Evolutionary conservation across 106 monocot genomes (phyloP), one percentile per base, ranked within the genome.

Genomic region (Apostasia ramifera): DNA sequence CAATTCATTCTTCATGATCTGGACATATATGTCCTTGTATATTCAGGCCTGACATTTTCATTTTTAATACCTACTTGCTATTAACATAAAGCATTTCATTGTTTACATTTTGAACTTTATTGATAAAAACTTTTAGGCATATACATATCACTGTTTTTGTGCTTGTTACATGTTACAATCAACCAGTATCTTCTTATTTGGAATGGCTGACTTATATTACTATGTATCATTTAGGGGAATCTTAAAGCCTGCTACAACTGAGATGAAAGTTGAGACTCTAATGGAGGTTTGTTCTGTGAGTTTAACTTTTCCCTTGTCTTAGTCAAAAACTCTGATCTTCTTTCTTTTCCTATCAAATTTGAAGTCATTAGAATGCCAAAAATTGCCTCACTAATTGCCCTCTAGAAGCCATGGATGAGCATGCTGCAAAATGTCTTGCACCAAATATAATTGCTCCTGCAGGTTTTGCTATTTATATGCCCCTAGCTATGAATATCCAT

Each of bases 391-490:
- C 76, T 53, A 77, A 50, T 73, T 97, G 92, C 79, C 45, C 13
- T 59, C 57, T 83, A 61, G 75, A 92, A 72, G 40, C 78, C 46
- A 72, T 98, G 54, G 83, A 85, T 63, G 63, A 67, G 47, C 77
- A 81, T 74, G 81, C 89, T 40, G 87, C 87, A 10, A 71, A 83
- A 60, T 58, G 61, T 68, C 82, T 98, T 46, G 70, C 92, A 53
- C 92, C 97, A 76, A 87, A 77, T 63, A 46, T 98, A 40, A 46
- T 44, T 56, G 72, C 81, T 73, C 83, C 89, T 14, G 81, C 81
- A 57, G 53, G 87, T 67, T 81, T 79, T 73, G 89, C 92, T 66
- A 61, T 98, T 62, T 83, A 87, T 69, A 92, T 98, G 89, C 97
- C 97, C 45, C 56, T 53, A 2, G 97, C 86, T 43, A 43, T 92